phyloP scores from a whole-genome alignment of 169 alveolate genomes.

The Eimeria mitis region DNA sequence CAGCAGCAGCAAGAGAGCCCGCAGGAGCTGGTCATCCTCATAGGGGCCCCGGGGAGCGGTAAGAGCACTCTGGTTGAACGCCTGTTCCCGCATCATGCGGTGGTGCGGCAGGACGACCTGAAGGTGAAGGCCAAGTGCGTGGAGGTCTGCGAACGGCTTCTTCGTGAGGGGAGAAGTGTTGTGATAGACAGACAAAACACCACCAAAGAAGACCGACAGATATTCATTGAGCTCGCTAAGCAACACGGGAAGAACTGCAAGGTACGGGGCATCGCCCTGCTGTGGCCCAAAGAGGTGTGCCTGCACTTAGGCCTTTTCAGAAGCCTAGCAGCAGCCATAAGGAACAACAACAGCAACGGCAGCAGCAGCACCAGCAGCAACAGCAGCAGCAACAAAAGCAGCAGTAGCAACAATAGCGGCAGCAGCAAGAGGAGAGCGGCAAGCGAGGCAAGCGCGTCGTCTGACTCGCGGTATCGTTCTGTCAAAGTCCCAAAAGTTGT shows the following conservation, averaged over 20 bases:
- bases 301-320: constrained; percentile 63
- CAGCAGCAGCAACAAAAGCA: not conserved
- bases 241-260: constrained; percentile 18
- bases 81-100: constrained; percentile 24
- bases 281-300: constrained; percentile 79
- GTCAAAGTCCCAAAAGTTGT: constrained; percentile 63
- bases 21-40: constrained; percentile 70
- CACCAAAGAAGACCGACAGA: constrained; percentile 52
- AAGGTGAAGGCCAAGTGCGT: constrained; percentile 60
- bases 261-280: constrained; percentile 24
- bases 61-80: constrained; percentile 72
- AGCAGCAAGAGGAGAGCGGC: not conserved
- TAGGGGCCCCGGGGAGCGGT: constrained; percentile 83
- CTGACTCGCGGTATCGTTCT: constrained; percentile 51
- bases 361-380: not conserved
- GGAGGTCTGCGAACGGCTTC: constrained; percentile 55
- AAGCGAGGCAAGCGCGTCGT: not conserved
- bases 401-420: not conserved
- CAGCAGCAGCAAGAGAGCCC: not conserved
- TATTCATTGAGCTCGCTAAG: constrained; percentile 68
- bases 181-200: constrained; percentile 78
- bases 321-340: constrained; percentile 29
- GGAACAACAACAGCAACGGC: not conserved
- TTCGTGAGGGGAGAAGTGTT: constrained; percentile 55
- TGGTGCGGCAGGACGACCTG: constrained; percentile 82